Percentiles rank a stretch among this genome's conserved stretches.
phyloP scores from a whole-genome alignment of 139 green algal genomes.

The Raphidocelis subcapitata region DNA sequence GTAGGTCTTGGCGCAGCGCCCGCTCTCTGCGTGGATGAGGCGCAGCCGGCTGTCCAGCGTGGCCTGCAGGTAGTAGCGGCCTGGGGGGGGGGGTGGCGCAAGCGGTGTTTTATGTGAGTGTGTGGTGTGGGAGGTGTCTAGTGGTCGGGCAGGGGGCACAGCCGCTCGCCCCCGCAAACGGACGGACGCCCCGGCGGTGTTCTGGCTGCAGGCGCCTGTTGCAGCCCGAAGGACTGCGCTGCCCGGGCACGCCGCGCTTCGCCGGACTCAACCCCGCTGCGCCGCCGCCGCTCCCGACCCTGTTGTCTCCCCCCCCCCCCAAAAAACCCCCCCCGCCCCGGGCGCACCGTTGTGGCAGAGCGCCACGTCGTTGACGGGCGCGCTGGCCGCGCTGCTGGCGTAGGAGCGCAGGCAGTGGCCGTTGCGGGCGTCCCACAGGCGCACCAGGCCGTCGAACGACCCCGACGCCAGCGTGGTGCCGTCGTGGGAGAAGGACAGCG shows the following conservation, averaged over 20 bases:
- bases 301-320: too few species aligned
- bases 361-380: constrained; percentile 69
- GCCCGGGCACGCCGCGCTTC: too few species aligned
- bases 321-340: not conserved
- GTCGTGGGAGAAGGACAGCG: constrained; percentile 76
- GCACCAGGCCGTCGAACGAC: constrained; percentile 80
- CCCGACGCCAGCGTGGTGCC: constrained; percentile 69
- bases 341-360: constrained; percentile 87
- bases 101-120: not conserved
- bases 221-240: too few species aligned
- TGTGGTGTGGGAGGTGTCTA: too few species aligned
- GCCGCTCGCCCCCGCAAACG: too few species aligned
- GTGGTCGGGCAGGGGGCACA: too few species aligned
- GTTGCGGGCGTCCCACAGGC: constrained; percentile 64
- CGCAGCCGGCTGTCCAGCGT: constrained; percentile 60
- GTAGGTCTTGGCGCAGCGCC: constrained; percentile 60
- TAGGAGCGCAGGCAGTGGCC: constrained; percentile 86
- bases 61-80: constrained; percentile 61
- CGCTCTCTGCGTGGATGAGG: constrained; percentile 74
- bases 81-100: constrained; percentile 1
- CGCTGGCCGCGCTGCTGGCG: constrained; percentile 56
- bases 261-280: too few species aligned
- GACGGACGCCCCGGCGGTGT: too few species aligned
- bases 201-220: too few species aligned
- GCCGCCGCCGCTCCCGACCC: too few species aligned